Evolutionary conservation across 306 rosid species (phyloP), one percentile per base, ranked within the genome.

Genomic region (Sicyos edulis): DNA sequence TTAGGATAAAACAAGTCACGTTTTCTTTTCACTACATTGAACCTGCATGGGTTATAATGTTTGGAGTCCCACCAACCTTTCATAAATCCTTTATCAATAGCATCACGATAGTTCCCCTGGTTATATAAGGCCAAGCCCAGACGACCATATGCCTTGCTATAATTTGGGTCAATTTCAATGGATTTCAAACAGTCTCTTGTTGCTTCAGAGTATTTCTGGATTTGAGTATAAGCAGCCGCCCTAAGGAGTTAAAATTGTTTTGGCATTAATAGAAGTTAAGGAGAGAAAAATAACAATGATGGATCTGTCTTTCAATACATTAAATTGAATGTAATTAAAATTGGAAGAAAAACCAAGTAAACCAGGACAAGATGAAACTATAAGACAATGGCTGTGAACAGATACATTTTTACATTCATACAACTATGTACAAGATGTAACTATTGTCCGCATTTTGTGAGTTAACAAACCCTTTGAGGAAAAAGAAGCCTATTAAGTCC

Each of bases 161-260:
- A 92, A 71, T 79, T 82, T n/a, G 96, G 90, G 80, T 92, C 92
- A 55, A 92, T 87, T 77, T 84, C 89, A 15, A 90, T 85, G 77
- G 98, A 88, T 83, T 69, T 85, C 71, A 80, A 78, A 82, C 91
- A 88, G 79, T 92, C 96, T 78, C 84, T 77, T 73, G 91, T 83
- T 63, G 98, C 96, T 86, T 88, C 90, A n/a, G 74, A 14, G 77
- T 90, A 90, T 77, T 87, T 83, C 77, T 81, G 81, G 68, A 82
- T 69, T 64, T 85, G 96, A 73, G 98, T 90, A 83, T 85, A 90
- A 55, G 98, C 98, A 75, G 96, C 98, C 47, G 98, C 98, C 91
- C 98, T 92, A 83, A 75, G 55, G 58, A 50, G 73, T 24, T 24
- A 68, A 50, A 50, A 49, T 24, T 1, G 29, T 26, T 26, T 26